These are phyloP conservation scores for Mortierella claussenii DNA, from an alignment of 192 early-diverging fungal genomes.

Conservation along the genomic window DNA sequence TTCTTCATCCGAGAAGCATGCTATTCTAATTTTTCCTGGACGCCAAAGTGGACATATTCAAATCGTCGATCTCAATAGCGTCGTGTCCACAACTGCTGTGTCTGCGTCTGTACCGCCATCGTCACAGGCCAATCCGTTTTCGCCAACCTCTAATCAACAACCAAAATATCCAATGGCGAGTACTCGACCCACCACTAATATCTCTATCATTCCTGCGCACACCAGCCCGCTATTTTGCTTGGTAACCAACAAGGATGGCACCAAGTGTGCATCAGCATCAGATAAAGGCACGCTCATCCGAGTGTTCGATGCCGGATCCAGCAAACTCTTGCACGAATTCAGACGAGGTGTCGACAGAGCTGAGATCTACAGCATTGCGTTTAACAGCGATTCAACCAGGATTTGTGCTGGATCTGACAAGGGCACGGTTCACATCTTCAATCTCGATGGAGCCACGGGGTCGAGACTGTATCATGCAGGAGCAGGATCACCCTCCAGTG, in stretches of 20 bases:
- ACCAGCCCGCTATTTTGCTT: constrained; percentile 79
- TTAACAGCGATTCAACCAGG: constrained; percentile 78
- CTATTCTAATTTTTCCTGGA: constrained; percentile 87
- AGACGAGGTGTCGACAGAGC: constrained; percentile 89
- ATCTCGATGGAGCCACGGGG: constrained; percentile 70
- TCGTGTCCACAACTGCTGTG: constrained; percentile 55
- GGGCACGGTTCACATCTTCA: constrained; percentile 94
- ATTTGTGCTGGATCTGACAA: constrained; percentile 91
- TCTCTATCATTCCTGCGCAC: constrained; percentile 87
- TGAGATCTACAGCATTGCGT: constrained; percentile 90
- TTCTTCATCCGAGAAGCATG: constrained; percentile 70
- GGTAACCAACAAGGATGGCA: constrained; percentile 80
- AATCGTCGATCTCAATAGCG: constrained; percentile 79
- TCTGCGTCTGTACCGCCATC: constrained; percentile 25
- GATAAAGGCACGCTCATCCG: constrained; percentile 93
- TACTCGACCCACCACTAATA: constrained; percentile 64
- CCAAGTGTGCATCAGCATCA: constrained; percentile 85
- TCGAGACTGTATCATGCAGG: constrained; percentile 52
- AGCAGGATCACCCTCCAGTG: constrained; percentile 46
- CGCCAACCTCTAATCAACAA: constrained; percentile 22
- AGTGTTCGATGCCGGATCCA: constrained; percentile 82
- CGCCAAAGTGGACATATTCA: constrained; percentile 87
- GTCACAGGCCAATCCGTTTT: constrained; percentile 52
- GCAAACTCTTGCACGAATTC: constrained; percentile 83
- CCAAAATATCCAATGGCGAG: constrained; percentile 48